Evolutionary conservation across 495 filamentous ascomycete species (phyloP).

Genomic region (Talaromyces borbonicus): DNA sequence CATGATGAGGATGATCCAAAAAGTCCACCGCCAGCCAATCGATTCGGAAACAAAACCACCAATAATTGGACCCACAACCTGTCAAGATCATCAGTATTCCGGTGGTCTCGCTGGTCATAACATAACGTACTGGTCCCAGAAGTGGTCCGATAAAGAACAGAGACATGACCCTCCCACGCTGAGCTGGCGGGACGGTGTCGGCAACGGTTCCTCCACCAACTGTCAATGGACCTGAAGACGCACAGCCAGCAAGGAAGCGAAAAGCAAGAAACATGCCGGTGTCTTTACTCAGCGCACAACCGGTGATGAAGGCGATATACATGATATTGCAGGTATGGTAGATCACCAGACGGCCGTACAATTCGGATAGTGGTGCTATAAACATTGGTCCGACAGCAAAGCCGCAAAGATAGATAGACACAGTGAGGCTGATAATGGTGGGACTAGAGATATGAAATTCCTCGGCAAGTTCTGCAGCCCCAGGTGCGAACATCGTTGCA

Average conservation of each 20-base stretch:
- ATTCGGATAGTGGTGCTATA: background rate
- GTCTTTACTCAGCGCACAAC: background rate
- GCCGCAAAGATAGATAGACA: background rate
- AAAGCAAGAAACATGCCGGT: background rate
- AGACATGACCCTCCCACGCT: background rate
- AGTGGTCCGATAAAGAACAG: background rate
- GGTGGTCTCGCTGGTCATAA: too few relatives aligned
- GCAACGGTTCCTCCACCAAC: background rate
- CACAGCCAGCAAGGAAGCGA: background rate
- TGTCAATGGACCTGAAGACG: background rate
- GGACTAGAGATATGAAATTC: slow-evolving; percentile 39
- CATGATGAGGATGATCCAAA: background rate
- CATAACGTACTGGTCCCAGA: background rate
- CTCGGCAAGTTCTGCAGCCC: slow-evolving; percentile 38
- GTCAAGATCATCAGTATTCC: too few relatives aligned
- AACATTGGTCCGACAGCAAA: background rate
- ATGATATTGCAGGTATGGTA: background rate
- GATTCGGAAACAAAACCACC: background rate
- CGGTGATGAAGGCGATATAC: background rate
- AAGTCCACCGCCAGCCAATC: background rate
- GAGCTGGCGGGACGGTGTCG: background rate
- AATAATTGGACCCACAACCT: background rate
- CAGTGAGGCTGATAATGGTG: slow-evolving; percentile 28
- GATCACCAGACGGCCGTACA: background rate
- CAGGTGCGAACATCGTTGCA: slow-evolving; percentile 57